These are phyloP conservation scores for Rosa multiflora DNA, from an alignment of 306 rosid species.

Conservation along the genomic window DNA sequence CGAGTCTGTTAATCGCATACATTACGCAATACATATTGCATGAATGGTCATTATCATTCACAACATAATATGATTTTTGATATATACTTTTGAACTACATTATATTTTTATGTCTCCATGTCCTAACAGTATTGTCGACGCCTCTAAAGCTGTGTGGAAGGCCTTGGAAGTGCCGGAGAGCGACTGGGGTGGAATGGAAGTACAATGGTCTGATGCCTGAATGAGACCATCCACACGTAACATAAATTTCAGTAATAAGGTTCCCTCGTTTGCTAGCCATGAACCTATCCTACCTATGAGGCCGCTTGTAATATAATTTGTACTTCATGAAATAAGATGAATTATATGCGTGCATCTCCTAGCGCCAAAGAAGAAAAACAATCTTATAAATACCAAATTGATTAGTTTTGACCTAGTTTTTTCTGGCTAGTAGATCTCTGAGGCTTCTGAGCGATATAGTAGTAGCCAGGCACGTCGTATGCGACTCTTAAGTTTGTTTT, in stretches of 20 bases:
- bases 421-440: not conserved
- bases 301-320: not conserved
- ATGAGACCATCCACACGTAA: not conserved
- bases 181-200: slow-evolving; percentile 20
- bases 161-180: slow-evolving; percentile 25
- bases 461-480: no score
- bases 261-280: not conserved
- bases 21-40: no score
- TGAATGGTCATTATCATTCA: no score
- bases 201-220: slow-evolving; percentile 24
- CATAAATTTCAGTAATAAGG: not conserved
- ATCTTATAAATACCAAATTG: not conserved
- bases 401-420: not conserved
- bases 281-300: not conserved
- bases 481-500: no score
- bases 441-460: not conserved
- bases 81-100: no score
- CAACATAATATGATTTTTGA: no score
- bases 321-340: not conserved
- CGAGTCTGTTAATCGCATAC: no score
- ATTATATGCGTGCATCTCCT: not conserved
- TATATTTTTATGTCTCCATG: not conserved
- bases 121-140: slow-evolving; percentile 46
- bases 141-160: slow-evolving; percentile 36
- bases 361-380: not conserved